Evolutionary conservation across 2,329 filamentous ascomycete genomes (phyloP).

Genomic region (Knufia fluminis): DNA sequence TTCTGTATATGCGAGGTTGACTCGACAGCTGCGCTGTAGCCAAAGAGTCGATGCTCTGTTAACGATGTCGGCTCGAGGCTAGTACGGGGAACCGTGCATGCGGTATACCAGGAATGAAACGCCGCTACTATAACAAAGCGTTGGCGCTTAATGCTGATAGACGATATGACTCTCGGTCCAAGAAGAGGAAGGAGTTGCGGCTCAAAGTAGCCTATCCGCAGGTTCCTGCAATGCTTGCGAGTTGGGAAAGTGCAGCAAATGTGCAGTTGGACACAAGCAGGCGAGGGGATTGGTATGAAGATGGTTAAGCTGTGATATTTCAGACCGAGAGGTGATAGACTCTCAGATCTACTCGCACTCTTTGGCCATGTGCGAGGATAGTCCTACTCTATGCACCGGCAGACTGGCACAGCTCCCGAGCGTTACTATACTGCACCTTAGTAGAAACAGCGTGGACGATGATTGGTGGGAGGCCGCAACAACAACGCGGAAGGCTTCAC

Average conservation of each 20-base stretch:
- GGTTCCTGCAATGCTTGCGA: not conserved
- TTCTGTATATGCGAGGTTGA: slow-evolving; percentile 7
- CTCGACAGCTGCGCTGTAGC: not conserved
- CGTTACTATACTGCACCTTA: not conserved
- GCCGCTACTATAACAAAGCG: slow-evolving; percentile 6
- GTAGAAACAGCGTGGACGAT: not conserved
- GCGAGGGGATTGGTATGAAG: not conserved
- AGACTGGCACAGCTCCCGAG: slow-evolving; percentile 1
- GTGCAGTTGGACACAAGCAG: not conserved
- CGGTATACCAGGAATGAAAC: not conserved
- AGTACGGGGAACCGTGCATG: slow-evolving; percentile 2
- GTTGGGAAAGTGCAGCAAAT: not conserved
- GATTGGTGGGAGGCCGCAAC: not conserved
- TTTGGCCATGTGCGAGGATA: too few relatives aligned
- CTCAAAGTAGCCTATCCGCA: not conserved
- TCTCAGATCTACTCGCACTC: not conserved
- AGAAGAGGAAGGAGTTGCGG: not conserved
- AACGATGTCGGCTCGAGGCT: slow-evolving; percentile 1
- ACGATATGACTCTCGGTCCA: not conserved
- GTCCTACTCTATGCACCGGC: not conserved
- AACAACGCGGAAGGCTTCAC: slow-evolving; percentile 1
- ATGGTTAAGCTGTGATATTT: not conserved
- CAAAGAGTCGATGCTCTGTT: not conserved
- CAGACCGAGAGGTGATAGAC: not conserved
- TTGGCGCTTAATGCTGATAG: slow-evolving; percentile 6